Evolutionary conservation across 257 asterid species (phyloP).

Genomic region (Haberlea rhodopensis): DNA sequence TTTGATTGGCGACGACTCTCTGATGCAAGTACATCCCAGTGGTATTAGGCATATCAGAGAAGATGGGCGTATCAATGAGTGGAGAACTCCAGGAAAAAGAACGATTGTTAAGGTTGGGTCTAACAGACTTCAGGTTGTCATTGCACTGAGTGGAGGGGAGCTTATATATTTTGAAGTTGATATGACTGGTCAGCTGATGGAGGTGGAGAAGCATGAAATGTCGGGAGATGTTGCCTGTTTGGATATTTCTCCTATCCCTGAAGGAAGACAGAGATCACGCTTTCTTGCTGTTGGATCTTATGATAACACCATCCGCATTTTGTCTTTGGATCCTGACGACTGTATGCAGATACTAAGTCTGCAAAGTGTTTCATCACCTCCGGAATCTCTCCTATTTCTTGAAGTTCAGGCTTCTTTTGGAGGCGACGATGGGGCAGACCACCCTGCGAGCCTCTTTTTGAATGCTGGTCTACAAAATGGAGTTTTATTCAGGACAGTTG

Average conservation of each 20-base stretch:
- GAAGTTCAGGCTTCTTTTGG: constrained; percentile 98
- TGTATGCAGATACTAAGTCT: constrained; percentile 94
- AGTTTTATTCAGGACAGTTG: constrained; percentile 91
- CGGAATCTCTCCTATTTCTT: constrained; percentile 93
- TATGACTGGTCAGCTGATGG: constrained; percentile 91
- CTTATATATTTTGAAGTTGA: constrained; percentile 96
- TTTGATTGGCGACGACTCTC: constrained; percentile 95
- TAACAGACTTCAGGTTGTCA: constrained; percentile 96
- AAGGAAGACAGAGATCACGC: constrained; percentile 97
- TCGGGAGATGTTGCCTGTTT: constrained; percentile 98
- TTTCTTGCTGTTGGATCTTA: constrained; percentile 98
- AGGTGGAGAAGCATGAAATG: constrained; percentile 98
- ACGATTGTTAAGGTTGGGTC: constrained; percentile 97
- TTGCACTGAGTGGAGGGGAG: constrained; percentile 98
- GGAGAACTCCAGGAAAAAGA: constrained; percentile 99
- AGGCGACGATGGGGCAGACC: constrained; percentile 99
- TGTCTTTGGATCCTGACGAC: constrained; percentile 96
- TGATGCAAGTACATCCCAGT: constrained; percentile 99
- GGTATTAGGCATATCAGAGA: constrained; percentile 98
- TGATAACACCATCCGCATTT: constrained; percentile 91
- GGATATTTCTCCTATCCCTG: constrained; percentile 99
- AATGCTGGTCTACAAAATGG: constrained; percentile 96
- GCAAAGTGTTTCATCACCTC: constrained; percentile 96
- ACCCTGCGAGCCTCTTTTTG: constrained; percentile 91
- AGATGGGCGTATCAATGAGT: constrained; percentile 97